Evolutionary conservation across 2,329 filamentous ascomycete species (phyloP).

Genomic region (Colletotrichum coccodes): DNA sequence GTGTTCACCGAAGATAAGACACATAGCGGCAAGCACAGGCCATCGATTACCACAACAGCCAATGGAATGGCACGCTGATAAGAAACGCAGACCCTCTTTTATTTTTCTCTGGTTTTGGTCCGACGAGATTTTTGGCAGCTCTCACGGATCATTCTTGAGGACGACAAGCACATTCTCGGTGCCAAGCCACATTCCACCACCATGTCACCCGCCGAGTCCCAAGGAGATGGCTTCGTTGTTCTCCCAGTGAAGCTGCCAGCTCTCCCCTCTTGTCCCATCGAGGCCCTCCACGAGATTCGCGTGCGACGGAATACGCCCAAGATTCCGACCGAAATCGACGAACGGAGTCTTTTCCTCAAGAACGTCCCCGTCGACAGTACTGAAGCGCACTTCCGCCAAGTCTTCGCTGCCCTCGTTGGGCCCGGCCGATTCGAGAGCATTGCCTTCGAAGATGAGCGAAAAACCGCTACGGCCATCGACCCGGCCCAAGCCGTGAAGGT

Average conservation of each 20-base stretch:
- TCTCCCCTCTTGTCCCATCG: slow-evolving; percentile 68
- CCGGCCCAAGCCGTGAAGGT: slow-evolving; percentile 55
- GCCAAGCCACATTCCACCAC: slow-evolving; percentile 36
- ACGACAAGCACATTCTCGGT: slow-evolving; percentile 17
- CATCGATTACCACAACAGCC: background rate
- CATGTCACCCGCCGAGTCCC: slow-evolving; percentile 26
- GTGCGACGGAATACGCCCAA: slow-evolving; percentile 85
- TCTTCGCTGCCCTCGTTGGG: slow-evolving; percentile 81
- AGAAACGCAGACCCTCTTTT: background rate
- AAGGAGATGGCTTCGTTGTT: slow-evolving; percentile 69
- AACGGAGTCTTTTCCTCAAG: slow-evolving; percentile 87
- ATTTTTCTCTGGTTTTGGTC: slow-evolving; percentile 14
- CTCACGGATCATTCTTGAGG: background rate
- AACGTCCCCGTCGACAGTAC: slow-evolving; percentile 90
- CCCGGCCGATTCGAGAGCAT: slow-evolving; percentile 83
- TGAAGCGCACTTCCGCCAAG: slow-evolving; percentile 76
- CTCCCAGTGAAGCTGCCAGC: slow-evolving; percentile 75
- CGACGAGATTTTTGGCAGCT: slow-evolving; percentile 16
- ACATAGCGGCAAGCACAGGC: background rate
- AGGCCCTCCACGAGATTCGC: slow-evolving; percentile 85
- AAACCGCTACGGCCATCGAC: slow-evolving; percentile 51
- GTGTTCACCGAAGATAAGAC: background rate
- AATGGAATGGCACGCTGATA: background rate
- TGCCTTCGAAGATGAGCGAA: slow-evolving; percentile 74
- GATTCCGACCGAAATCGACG: slow-evolving; percentile 76